Evolutionary conservation across 2,329 filamentous ascomycete genomes (phyloP).

Genomic region (Helminthosporium solani): DNA sequence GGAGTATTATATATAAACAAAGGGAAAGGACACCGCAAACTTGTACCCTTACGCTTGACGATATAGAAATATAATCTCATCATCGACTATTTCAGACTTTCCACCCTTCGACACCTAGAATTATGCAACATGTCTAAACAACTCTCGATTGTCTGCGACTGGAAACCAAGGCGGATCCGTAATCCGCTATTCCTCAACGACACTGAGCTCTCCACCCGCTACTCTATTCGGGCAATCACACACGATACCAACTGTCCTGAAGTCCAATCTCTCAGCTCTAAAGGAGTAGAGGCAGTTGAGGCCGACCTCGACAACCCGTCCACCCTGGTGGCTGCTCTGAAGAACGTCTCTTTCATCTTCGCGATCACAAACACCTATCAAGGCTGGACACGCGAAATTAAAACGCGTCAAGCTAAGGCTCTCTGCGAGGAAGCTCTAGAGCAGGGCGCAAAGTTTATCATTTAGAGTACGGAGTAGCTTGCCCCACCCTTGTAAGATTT

Average conservation of each 20-base stretch:
- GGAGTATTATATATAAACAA: too few species aligned
- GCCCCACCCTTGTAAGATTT: conserved; percentile 27
- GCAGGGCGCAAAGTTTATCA: conserved; percentile 40
- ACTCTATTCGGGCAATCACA: conserved; percentile 57
- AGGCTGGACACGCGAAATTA: conserved; percentile 22
- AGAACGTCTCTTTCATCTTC: conserved; percentile 28
- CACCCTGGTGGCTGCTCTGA: conserved; percentile 24
- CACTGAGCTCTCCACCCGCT: conserved; percentile 43
- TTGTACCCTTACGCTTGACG: too few species aligned
- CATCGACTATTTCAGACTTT: too few species aligned
- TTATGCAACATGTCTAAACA: conserved; percentile 25
- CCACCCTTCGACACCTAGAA: not conserved
- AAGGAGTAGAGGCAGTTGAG: conserved; percentile 55
- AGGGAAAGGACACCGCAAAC: too few species aligned
- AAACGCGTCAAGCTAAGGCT: conserved; percentile 27
- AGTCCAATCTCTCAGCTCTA: conserved; percentile 47
- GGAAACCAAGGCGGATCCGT: conserved; percentile 60
- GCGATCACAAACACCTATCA: conserved; percentile 32
- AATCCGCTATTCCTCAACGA: conserved; percentile 47
- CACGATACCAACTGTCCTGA: conserved; percentile 49
- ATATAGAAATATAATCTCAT: too few species aligned
- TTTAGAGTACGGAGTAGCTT: conserved; percentile 43
- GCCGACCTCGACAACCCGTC: conserved; percentile 50
- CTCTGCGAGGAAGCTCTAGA: conserved; percentile 36
- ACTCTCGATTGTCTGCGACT: conserved; percentile 32